A percentile compares a stretch with the other conserved stretches of the same genome.
Evolutionary conservation across 2,329 filamentous ascomycete species (phyloP).

Genomic region (Graphiopsis chlorocephala): DNA sequence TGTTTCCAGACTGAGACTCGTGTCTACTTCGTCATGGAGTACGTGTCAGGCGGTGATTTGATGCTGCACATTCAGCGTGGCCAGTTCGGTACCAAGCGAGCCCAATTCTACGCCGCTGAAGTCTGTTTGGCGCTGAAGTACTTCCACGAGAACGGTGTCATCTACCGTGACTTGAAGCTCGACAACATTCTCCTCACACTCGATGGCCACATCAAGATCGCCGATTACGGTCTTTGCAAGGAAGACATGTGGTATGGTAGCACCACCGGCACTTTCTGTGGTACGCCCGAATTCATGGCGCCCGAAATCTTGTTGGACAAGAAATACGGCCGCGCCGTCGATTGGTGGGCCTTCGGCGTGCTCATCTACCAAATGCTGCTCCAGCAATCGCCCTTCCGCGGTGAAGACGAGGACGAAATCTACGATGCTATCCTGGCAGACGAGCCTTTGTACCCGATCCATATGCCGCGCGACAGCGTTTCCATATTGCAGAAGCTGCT

Average conservation of each 20-base stretch:
- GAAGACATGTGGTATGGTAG: conserved; percentile 99
- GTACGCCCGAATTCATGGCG: conserved; percentile 99
- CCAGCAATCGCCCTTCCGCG: conserved; percentile 97
- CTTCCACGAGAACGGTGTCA: conserved; percentile 98
- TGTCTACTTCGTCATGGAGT: conserved; percentile 99
- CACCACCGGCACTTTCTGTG: conserved; percentile 96
- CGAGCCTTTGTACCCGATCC: conserved; percentile 95
- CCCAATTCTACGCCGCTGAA: conserved; percentile 97
- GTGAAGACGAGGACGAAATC: conserved; percentile 98
- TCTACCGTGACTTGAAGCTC: conserved; percentile 80
- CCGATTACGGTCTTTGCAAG: conserved; percentile 97
- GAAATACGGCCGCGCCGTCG: conserved; percentile 94
- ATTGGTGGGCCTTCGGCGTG: conserved; percentile 99
- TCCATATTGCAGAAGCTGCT: conserved; percentile 97
- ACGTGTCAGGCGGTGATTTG: conserved; percentile 95
- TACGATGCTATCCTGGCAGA: conserved; percentile 98
- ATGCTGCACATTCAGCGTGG: conserved; percentile 99
- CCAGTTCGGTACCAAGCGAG: conserved; percentile 91
- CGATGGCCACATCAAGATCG: conserved; percentile 98
- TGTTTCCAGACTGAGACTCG: conserved; percentile 99
- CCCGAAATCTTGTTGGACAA: conserved; percentile 98
- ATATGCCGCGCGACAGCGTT: conserved; percentile 97
- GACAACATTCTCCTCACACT: conserved; percentile 90
- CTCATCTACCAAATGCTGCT: conserved; percentile 99
- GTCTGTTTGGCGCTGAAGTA: conserved; percentile 97